Evolutionary conservation across 2,329 filamentous ascomycete genomes (phyloP).

Genomic region (Fusarium euwallaceae): DNA sequence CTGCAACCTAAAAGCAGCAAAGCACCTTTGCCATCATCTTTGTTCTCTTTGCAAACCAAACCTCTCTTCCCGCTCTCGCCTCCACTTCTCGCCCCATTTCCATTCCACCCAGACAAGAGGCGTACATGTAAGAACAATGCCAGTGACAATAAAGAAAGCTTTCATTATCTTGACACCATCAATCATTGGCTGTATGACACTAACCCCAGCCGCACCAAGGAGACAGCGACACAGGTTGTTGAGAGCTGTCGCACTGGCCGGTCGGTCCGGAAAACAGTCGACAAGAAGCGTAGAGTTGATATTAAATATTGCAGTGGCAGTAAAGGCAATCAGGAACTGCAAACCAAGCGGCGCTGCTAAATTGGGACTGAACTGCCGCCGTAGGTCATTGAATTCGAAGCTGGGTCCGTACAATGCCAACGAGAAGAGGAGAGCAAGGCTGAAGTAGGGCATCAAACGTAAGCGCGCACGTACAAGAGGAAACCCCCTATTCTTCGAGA

Average conservation of each 20-base stretch:
- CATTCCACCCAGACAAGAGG: constrained; percentile 13
- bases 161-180: constrained; percentile 7
- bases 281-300: constrained; percentile 51
- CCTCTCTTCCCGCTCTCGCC: neutral
- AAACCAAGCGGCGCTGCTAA: constrained; percentile 45
- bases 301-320: constrained; percentile 54
- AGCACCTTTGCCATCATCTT: neutral
- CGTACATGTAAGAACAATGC: neutral
- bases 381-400: constrained; percentile 29
- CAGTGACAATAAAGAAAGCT: constrained; percentile 10
- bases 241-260: constrained; percentile 50
- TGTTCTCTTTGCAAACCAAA: neutral
- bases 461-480: constrained; percentile 58
- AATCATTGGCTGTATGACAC: constrained; percentile 26
- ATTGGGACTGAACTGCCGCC: constrained; percentile 17
- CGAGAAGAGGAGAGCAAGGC: constrained; percentile 51
- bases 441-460: constrained; percentile 56
- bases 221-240: constrained; percentile 52
- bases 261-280: constrained; percentile 49
- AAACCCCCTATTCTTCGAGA: constrained; percentile 43
- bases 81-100: constrained; percentile 3
- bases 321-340: constrained; percentile 53
- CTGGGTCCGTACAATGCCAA: constrained; percentile 53
- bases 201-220: constrained; percentile 48
- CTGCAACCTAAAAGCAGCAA: neutral